A percentile compares a stretch with the other conserved stretches of the same genome.
These are phyloP conservation scores for Penicillium sp. DNA, from an alignment of 2,329 filamentous ascomycete species.

Conservation along the genomic window DNA sequence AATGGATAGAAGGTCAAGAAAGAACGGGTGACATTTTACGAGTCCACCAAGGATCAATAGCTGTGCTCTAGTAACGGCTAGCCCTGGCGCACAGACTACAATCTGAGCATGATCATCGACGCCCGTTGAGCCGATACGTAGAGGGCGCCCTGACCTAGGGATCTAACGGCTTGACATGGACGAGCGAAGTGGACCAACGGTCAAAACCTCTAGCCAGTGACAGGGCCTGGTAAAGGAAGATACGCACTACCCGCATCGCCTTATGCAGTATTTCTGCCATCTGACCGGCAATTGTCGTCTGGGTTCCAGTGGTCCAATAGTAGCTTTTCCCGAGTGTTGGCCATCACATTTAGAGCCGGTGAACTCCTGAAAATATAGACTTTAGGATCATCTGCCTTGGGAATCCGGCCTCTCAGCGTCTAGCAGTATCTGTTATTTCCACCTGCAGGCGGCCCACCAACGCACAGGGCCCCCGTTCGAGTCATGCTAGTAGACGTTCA, in stretches of 20 bases:
- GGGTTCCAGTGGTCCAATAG: conserved; percentile 9
- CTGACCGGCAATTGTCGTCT: not conserved
- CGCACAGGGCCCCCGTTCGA: not conserved
- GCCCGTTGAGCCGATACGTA: not conserved
- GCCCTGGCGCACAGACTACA: not conserved
- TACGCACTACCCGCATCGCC: conserved; percentile 8
- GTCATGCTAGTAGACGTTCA: conserved; percentile 1
- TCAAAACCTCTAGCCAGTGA: conserved; percentile 6
- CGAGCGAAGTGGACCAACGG: not conserved
- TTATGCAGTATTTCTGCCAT: conserved; percentile 2
- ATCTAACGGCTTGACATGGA: not conserved
- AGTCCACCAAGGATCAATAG: not conserved
- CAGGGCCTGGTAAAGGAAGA: not conserved
- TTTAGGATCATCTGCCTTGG: too few relatives aligned
- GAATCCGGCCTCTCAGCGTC: too few relatives aligned
- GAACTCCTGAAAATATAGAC: not conserved
- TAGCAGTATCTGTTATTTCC: too few relatives aligned
- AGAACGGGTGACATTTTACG: not conserved
- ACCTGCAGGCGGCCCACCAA: not conserved
- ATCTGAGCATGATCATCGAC: not conserved
- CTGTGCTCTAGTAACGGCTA: not conserved
- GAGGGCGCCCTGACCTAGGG: not conserved
- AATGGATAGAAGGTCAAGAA: not conserved
- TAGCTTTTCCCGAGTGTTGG: conserved; percentile 2
- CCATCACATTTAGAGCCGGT: not conserved